Evolutionary conservation across 2,329 filamentous ascomycete species (phyloP), one percentile per base, ranked within the genome.

Genomic region (Apiospora malaysiana): DNA sequence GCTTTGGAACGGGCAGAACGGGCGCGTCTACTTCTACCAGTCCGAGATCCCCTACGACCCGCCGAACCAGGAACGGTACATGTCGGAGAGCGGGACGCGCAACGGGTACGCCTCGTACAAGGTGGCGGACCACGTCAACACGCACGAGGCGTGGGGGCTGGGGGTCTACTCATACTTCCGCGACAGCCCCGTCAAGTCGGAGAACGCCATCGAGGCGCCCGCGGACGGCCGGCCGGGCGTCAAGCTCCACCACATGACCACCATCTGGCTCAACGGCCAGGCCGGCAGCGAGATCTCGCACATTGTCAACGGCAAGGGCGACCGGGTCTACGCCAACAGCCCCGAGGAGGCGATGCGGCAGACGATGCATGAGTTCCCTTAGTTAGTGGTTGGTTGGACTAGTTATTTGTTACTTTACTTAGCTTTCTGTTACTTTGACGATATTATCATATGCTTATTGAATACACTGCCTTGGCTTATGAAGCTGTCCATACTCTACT

Each of bases 21-120:
- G 79, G 6, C 75, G 78, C 2, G 68, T 80, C 23, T 80, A 80
- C 72, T 79, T 80, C 72, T 80, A 80, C 70, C 79, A 80, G 72
- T 80, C 78, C 66, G 79, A 80, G 70, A 76, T 80, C 51, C 79
- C 79, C 2, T 80, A 80, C 69, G 79, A 80, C 43, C 78, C 78
- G 18, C 79, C 79, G 1, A 70, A 76, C 51, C 79, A 80, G 70
- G 67, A 70, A n/a, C 75, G 75, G 5, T 80, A 78, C 76, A 77
- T 73, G 76, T 74, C 73, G 16, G 65, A 72, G 25, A 72, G 72
- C 49, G 75, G 76, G 32, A 51, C 32, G 8, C 27, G 21, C 14
- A 80, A 80, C 71, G 79, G 79, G 63, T 80, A 75, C 37, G 77
- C 79, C 40, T 80, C 79, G 25, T 80, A 80, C 72, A 80, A 79